Evolutionary conservation across 805 yeast species (phyloP), one percentile per base, ranked within the genome.

Genomic region (Metschnikowia reukaufii): DNA sequence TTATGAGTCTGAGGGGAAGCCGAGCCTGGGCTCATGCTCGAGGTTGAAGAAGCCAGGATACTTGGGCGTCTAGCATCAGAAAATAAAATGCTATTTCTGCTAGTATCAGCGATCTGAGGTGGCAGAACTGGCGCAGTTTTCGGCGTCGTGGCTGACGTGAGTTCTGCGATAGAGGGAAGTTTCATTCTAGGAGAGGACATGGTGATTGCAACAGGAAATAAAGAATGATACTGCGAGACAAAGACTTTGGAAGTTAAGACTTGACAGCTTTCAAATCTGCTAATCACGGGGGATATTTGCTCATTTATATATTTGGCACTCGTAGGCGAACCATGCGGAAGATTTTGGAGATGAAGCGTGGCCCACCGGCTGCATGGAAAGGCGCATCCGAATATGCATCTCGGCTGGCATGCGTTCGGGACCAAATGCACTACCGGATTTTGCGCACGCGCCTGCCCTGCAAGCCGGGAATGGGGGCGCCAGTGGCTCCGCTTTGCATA

Each of bases 91-190:
- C 27, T 32, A 5, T 5, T 10, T 4, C 19, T 15, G 6, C n/a
- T 20, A 27, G 42, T 12, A 13, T 31, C 20, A 21, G 9, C 17
- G 3, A 15, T 9, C 44, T 27, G 44, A 21, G 35, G 36, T 15
- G 48, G 40, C 40, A 39, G 43, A 30, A 25, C 39, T 6, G 12
- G 15, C 6, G 27, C 5, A 13, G 44, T 13, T 17, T n/a, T 39
- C 12, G 39, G 31, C 31, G 32, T 40, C 6, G 44, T 8, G 10
- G 41, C 19, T 3, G 52, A 44, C 2, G 59, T 55, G 35, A 55
- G 57, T 30, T 55, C 59, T 4, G 57, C 53, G 10, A 55, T 55
- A 34, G 57, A 53, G 2, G 59, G 59, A 32, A 55, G 54, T 31
- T 53, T 53, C 42, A 55, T 47, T 42, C 42, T 51, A 18, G 49